Percentiles rank a stretch among this genome's conserved stretches.
These are phyloP conservation scores for Purpureocillium lavendulum DNA, from an alignment of 2,329 filamentous ascomycete species.

Conservation along the genomic window DNA sequence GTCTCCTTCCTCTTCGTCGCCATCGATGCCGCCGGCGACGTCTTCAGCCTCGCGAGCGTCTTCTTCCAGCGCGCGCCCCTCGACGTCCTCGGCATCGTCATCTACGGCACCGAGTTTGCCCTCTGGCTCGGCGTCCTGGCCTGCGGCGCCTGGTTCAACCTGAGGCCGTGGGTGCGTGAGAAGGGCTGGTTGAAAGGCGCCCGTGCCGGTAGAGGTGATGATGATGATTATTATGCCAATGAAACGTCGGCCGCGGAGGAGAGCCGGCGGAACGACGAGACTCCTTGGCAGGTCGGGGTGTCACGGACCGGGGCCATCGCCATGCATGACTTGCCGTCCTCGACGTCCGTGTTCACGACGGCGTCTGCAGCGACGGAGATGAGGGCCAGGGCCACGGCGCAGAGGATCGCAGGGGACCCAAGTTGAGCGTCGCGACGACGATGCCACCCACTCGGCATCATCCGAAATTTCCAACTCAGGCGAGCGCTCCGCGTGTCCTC, in stretches of 20 bases:
- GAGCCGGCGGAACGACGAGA: background rate
- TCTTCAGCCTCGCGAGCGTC: conserved; percentile 58
- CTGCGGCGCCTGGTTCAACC: conserved; percentile 56
- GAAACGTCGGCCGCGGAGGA: conserved; percentile 7
- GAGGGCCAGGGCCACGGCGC: too few species aligned
- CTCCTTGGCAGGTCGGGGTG: background rate
- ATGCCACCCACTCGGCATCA: too few species aligned
- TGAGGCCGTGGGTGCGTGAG: conserved; percentile 46
- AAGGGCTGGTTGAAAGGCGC: conserved; percentile 12
- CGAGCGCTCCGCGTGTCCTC: too few species aligned
- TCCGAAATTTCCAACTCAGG: too few species aligned
- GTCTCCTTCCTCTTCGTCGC: conserved; percentile 66
- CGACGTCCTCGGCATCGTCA: conserved; percentile 55
- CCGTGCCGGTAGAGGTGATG: too few species aligned
- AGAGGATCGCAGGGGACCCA: too few species aligned
- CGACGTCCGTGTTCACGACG: conserved; percentile 56
- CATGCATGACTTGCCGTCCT: conserved; percentile 32
- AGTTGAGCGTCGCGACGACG: too few species aligned
- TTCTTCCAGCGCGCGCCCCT: conserved; percentile 46
- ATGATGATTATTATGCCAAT: conserved; percentile 6
- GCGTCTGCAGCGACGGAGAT: conserved; percentile 15
- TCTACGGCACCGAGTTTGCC: conserved; percentile 57
- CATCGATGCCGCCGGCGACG: conserved; percentile 60
- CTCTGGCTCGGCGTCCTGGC: conserved; percentile 62
- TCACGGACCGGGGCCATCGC: background rate